A percentile compares a stretch with the other conserved stretches of the same genome.
Evolutionary conservation across 148 eudicot genomes (phyloP).

Genomic region (Beta vulgaris): DNA sequence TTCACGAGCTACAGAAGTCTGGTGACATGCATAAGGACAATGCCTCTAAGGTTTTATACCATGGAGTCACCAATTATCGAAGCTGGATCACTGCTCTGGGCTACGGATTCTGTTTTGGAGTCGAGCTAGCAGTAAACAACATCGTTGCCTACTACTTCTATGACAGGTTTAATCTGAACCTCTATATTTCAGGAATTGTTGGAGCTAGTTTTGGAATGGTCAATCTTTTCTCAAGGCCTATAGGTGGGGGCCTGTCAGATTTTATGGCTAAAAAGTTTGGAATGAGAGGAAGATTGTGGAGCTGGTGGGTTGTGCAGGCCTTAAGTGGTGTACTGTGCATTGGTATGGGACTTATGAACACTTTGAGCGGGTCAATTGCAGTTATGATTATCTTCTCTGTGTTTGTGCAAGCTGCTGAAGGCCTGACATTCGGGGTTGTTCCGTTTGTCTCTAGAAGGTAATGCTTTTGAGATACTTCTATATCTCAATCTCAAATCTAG

Average conservation of each 20-base stretch:
- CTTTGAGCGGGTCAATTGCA: conserved; percentile 47
- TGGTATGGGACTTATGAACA: conserved; percentile 44
- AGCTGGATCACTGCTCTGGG: conserved; percentile 70
- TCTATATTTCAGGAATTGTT: conserved; percentile 63
- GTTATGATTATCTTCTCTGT: conserved; percentile 74
- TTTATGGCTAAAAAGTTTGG: conserved; percentile 51
- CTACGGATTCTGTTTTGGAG: conserved; percentile 84
- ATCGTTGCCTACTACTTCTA: conserved; percentile 76
- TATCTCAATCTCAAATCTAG: no score
- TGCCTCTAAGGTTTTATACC: conserved; percentile 29
- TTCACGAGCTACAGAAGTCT: conserved; percentile 34
- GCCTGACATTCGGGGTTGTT: conserved; percentile 75
- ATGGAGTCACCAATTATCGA: conserved; percentile 56
- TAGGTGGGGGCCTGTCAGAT: conserved; percentile 70
- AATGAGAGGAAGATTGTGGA: conserved; percentile 85
- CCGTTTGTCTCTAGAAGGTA: conserved; percentile 89
- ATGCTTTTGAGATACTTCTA: background rate
- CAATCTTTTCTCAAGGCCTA: conserved; percentile 63
- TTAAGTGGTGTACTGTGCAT: conserved; percentile 59
- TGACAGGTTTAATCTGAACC: conserved; percentile 54
- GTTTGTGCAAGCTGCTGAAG: conserved; percentile 80
- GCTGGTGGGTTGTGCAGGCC: conserved; percentile 61
- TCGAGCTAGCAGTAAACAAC: conserved; percentile 72
- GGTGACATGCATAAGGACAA: conserved; percentile 59
- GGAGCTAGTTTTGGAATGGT: conserved; percentile 82